Conservation (phyloP, 177 flowering plant species). For the Tripterygium wilfordii region DNA sequence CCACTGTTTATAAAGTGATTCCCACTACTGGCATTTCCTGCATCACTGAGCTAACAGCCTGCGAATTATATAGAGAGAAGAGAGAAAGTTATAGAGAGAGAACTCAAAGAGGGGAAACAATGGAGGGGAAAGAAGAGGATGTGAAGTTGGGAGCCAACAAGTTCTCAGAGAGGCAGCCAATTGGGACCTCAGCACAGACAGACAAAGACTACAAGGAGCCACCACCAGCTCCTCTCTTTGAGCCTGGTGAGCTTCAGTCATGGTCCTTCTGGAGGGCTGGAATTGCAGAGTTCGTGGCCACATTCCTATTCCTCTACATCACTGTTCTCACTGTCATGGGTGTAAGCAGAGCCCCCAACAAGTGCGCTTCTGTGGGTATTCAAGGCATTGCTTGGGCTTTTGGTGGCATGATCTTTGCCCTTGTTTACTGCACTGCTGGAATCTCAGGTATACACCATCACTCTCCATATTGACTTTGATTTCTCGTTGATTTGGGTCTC, state of each 20-base stretch:
- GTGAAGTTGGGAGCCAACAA: conserved; percentile 56
- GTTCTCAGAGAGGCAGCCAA: conserved; percentile 44
- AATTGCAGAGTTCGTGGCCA: conserved; percentile 80
- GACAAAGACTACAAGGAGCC: conserved; percentile 85
- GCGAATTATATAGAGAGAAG: too few species aligned
- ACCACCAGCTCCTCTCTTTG: conserved; percentile 79
- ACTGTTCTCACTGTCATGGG: conserved; percentile 74
- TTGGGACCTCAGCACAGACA: conserved; percentile 58
- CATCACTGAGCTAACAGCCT: too few species aligned
- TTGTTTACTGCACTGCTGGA: conserved; percentile 54
- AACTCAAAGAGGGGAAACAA: conserved; percentile 3
- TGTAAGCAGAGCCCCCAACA: conserved; percentile 12
- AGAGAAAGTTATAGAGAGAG: conserved; percentile 1
- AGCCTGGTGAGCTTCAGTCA: conserved; percentile 65
- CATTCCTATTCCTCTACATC: conserved; percentile 79
- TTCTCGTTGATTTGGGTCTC: not conserved
- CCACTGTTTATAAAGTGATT: too few species aligned
- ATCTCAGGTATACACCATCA: conserved; percentile 51
- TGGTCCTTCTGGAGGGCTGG: conserved; percentile 94
- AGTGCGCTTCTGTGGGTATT: conserved; percentile 1
- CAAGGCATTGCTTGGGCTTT: conserved; percentile 37
- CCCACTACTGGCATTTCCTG: too few species aligned
- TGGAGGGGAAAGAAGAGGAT: conserved; percentile 55
- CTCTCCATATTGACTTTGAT: not conserved
- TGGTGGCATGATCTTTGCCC: conserved; percentile 50